Percentiles rank a stretch among this genome's conserved stretches.
Evolutionary conservation across 228 moss, liverwort and hornwort species (phyloP).

Genomic region (Sphagnum fallax): DNA sequence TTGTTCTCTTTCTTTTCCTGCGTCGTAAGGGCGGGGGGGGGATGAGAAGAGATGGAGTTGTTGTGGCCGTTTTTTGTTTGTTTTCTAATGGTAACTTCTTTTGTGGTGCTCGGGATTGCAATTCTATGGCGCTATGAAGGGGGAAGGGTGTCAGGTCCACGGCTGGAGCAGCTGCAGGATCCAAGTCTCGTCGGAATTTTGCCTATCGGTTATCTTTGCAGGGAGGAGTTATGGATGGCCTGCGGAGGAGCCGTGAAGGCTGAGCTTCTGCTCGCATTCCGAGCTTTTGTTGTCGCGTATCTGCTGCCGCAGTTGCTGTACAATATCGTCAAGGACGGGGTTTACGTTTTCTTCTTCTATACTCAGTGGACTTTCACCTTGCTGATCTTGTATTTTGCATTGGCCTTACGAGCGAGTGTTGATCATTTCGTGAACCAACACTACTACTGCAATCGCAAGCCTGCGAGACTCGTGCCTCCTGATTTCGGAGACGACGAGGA

Average conservation of each 20-base stretch:
- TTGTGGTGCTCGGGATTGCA: conserved; percentile 13
- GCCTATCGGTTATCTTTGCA: conserved; percentile 31
- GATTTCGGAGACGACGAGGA: too few relatives aligned
- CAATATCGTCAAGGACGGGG: conserved; percentile 21
- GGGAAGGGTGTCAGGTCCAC: conserved; percentile 9
- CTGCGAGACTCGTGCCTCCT: too few relatives aligned
- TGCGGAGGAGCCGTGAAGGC: conserved; percentile 35
- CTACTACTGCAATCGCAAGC: background rate
- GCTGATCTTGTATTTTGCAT: conserved; percentile 38
- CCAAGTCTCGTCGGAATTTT: conserved; percentile 22
- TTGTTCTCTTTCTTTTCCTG: too few relatives aligned
- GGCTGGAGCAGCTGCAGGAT: conserved; percentile 26
- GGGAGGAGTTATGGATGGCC: conserved; percentile 39
- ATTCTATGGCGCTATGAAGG: conserved; percentile 43
- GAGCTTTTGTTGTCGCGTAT: conserved; percentile 30
- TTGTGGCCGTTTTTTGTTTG: conserved; percentile 45
- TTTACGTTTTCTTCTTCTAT: conserved; percentile 31
- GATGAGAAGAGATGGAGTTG: conserved; percentile 23
- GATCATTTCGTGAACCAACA: conserved; percentile 29
- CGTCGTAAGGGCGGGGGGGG: background rate
- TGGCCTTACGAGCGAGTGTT: conserved; percentile 39
- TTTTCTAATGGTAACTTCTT: conserved; percentile 18
- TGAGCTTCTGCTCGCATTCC: conserved; percentile 38
- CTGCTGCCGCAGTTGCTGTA: conserved; percentile 27
- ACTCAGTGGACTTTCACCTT: conserved; percentile 49